Percentiles rank a stretch among this genome's conserved stretches.
phyloP scores from a whole-genome alignment of 2,329 filamentous ascomycete species.

The Chaetoscypha palmicola region DNA sequence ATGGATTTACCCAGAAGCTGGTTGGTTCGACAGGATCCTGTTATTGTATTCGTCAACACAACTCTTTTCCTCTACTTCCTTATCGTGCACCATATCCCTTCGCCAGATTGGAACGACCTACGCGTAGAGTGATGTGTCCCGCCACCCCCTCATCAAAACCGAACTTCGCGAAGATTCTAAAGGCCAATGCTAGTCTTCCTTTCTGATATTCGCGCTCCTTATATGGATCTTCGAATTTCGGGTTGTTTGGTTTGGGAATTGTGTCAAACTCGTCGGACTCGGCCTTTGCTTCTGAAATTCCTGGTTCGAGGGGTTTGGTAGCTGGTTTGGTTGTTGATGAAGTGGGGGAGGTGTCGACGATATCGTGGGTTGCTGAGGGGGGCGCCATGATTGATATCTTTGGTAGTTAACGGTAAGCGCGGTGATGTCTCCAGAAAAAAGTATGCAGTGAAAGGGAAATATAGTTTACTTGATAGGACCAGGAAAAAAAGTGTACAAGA shows the following conservation, averaged over 20 bases:
- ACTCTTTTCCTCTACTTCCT: neutral
- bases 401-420: neutral
- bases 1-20: slow-evolving; percentile 32
- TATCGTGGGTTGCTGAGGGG: slow-evolving; percentile 18
- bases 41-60: neutral
- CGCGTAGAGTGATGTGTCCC: slow-evolving; percentile 39
- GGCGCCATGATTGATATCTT: slow-evolving; percentile 16
- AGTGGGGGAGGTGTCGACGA: slow-evolving; percentile 8
- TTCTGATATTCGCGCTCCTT: slow-evolving; percentile 33
- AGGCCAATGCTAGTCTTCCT: slow-evolving; percentile 40
- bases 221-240: slow-evolving; percentile 28
- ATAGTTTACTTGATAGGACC: neutral
- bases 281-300: slow-evolving; percentile 13
- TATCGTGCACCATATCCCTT: neutral
- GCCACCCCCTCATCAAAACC: slow-evolving; percentile 41
- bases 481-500: neutral
- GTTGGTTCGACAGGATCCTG: slow-evolving; percentile 32
- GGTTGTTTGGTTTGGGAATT: slow-evolving; percentile 5
- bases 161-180: slow-evolving; percentile 41
- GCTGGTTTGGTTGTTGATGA: slow-evolving; percentile 7
- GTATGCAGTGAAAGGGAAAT: too few relatives aligned
- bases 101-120: slow-evolving; percentile 11
- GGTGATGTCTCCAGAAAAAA: too few relatives aligned
- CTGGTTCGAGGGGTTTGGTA: slow-evolving; percentile 19
- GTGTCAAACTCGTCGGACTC: slow-evolving; percentile 1